phyloP scores from a whole-genome alignment of 306 rosid genomes.

The Quercus gilva region DNA sequence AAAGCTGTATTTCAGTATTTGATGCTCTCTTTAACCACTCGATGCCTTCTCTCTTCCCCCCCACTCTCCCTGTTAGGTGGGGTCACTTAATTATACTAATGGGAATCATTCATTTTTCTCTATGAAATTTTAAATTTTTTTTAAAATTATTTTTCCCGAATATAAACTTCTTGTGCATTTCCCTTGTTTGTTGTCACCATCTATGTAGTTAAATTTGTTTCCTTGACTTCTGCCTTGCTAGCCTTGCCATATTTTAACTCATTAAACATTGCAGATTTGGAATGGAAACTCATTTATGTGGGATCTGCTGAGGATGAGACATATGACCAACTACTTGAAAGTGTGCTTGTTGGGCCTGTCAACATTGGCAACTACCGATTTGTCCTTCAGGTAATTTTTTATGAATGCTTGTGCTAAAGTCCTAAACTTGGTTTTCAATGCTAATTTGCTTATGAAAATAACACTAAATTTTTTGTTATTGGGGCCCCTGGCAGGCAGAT shows the following conservation, averaged over 20 bases:
- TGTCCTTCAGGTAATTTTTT: conserved; percentile 66
- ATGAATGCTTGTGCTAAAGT: background rate
- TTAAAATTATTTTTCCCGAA: background rate
- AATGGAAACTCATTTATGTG: conserved; percentile 93
- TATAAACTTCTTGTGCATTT: background rate
- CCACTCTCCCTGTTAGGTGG: background rate
- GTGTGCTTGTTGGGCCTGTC: conserved; percentile 94
- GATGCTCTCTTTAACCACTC: background rate
- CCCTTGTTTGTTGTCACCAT: background rate
- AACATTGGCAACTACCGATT: conserved; percentile 92
- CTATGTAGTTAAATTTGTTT: background rate
- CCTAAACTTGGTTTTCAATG: background rate
- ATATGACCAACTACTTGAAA: conserved; percentile 82
- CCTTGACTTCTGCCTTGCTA: too few relatives aligned
- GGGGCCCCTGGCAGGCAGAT: conserved; percentile 59
- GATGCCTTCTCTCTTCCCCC: background rate
- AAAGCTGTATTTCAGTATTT: background rate
- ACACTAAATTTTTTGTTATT: background rate
- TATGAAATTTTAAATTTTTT: background rate
- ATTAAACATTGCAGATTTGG: conserved; percentile 53
- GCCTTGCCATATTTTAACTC: too few relatives aligned
- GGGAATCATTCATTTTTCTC: background rate
- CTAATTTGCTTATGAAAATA: conserved; percentile 5
- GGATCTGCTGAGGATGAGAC: conserved; percentile 98
- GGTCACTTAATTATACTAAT: background rate